Evolutionary conservation across 345 rosid genomes (phyloP).

Genomic region (Pugionium dolabratum): DNA sequence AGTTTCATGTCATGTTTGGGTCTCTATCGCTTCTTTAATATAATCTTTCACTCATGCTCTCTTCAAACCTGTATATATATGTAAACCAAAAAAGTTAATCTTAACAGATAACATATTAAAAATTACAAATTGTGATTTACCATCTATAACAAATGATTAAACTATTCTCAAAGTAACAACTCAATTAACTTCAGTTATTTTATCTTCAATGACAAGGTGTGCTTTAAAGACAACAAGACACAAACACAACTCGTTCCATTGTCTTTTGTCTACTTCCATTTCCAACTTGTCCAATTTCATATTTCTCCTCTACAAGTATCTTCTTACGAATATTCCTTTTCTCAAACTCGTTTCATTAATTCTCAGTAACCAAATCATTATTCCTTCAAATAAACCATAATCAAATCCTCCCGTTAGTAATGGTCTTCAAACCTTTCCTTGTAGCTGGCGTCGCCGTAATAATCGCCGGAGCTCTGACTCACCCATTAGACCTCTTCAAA

Average conservation of each 20-base stretch:
- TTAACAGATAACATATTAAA: too few relatives aligned
- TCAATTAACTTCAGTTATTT: not conserved
- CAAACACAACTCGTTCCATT: slow-evolving; percentile 37
- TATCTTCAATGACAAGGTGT: slow-evolving; percentile 7
- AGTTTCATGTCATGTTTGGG: slow-evolving; percentile 5
- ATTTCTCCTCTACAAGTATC: slow-evolving; percentile 19
- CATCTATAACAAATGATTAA: too few relatives aligned
- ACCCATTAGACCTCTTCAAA: slow-evolving; percentile 85
- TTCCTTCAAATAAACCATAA: not conserved
- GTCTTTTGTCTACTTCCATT: slow-evolving; percentile 32
- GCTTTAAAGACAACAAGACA: slow-evolving; percentile 28
- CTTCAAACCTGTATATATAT: not conserved
- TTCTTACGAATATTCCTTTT: slow-evolving; percentile 9
- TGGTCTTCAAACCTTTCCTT: slow-evolving; percentile 82
- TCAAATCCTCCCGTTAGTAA: slow-evolving; percentile 24
- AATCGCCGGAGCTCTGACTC: slow-evolving; percentile 78
- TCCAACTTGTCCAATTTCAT: slow-evolving; percentile 36
- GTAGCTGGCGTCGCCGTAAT: slow-evolving; percentile 86
- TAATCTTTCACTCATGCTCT: not conserved
- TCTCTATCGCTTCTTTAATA: not conserved
- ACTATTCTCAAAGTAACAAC: too few relatives aligned
- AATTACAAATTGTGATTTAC: too few relatives aligned
- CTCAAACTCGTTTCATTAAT: not conserved
- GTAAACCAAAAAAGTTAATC: too few relatives aligned
- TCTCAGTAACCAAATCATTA: not conserved